Base-by-base conservation (phyloP, 2,329 filamentous ascomycete genomes). In the Periconia sp. region DNA sequence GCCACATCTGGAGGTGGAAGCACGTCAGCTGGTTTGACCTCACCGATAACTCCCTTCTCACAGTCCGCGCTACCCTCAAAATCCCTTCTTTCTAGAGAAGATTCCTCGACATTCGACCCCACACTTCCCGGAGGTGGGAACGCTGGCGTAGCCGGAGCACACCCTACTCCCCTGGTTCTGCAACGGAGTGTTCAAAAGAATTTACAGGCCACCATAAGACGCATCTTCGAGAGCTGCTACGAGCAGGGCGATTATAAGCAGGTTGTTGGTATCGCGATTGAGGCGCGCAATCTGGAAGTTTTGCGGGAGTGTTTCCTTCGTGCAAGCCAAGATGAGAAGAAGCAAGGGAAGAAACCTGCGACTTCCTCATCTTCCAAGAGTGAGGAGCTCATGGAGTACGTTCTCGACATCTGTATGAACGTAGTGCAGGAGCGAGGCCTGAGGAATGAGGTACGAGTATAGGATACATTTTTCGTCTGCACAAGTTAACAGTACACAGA, bases 381-480 rank as follows among this genome's bases (percentile, higher is more conserved):
- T 17, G 92, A 97, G 71, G 93, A 97, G 72, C 78, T 99, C 53
- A 94, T 99, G 88, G 94, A 99, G 64, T 99, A 99, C 69, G 89
- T 94, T 18, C 78, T 99, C 57, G 87, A 92, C 63, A 95, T 99
- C 62, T 97, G 93, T 80, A 96, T 99, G 91, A 92, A 95, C 57
- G 88, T 97, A 56, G 92, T 99, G 17, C 94, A 97, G 76, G 94
- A 99, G 77, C 86, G 93, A 49, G 87, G 87, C 45, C 84, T 97
- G 68, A 86, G 94, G 57, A 87, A 87, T 64, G 84, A 87, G 77
- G 82, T 83, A 76, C 51, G 70, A 41, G 18, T 43, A 3, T 37
- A 37, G 33, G 11, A n/a, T 6, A 37, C 33, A 11, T 3, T 13
- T 37, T 37, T 37, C 3, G 10, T 37, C 5, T n/a, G 23, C 37